phyloP scores from a whole-genome alignment of 305 asterid species.

The Fraxinus angustifolia region DNA sequence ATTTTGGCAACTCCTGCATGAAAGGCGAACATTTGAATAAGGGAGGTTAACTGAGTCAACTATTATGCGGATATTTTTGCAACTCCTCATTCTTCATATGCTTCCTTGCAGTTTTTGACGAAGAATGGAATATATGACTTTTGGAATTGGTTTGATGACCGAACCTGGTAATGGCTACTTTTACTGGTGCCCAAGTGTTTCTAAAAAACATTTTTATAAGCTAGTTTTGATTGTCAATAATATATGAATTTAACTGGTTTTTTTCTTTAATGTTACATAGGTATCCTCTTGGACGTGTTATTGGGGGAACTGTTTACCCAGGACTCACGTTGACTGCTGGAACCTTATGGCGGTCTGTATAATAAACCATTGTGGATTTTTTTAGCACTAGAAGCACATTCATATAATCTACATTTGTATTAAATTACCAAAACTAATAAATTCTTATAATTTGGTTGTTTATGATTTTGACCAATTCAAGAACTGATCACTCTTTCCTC shows the following conservation, averaged over 20 bases:
- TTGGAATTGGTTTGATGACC: conserved; percentile 99
- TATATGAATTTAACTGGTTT: conserved; percentile 5
- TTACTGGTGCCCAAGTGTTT: conserved; percentile 1
- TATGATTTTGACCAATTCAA: neutral
- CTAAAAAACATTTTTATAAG: neutral
- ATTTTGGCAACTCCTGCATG: neutral
- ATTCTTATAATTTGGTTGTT: neutral
- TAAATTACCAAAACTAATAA: conserved; percentile 7
- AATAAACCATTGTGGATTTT: conserved; percentile 13
- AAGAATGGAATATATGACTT: conserved; percentile 97
- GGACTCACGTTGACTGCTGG: conserved; percentile 99
- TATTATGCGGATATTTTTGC: neutral
- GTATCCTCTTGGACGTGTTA: conserved; percentile 99
- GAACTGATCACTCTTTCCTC: neutral
- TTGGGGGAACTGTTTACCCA: conserved; percentile 99
- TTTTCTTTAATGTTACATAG: conserved; percentile 41
- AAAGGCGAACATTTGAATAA: neutral
- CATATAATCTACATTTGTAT: neutral
- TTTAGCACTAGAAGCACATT: conserved; percentile 8
- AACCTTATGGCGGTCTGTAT: conserved; percentile 78
- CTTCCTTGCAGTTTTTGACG: conserved; percentile 68
- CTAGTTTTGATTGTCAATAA: conserved; percentile 9
- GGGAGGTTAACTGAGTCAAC: neutral
- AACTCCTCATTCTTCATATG: neutral
- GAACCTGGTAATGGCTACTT: conserved; percentile 74